Evolutionary conservation across 2,329 filamentous ascomycete genomes (phyloP), one percentile per base, ranked within the genome.

Genomic region (Fusarium metavorans): DNA sequence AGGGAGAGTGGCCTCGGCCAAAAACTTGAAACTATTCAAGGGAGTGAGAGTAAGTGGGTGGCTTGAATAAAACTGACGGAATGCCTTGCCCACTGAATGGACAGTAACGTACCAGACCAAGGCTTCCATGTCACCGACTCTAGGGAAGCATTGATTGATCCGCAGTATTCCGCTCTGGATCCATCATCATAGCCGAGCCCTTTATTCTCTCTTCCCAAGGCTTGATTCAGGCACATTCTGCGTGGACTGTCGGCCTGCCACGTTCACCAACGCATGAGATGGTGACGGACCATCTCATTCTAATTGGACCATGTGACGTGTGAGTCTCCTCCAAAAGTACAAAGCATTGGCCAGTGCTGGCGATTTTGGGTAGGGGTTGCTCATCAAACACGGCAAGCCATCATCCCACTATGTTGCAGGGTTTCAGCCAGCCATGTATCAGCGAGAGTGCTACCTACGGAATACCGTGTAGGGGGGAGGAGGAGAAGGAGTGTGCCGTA

Each of bases 241-340:
- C 35, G 64, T 59, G 64, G 67, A 61, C 37, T 64, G 56, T 63
- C 48, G 13, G 45, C 50, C 45, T 74, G 71, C 67, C 71, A 74
- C 67, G 67, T 48, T 27, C 54, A 18, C 23, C 50, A 61, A 41
- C 48, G 63, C 71, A 74, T 62, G 57, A 63, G 48, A 59, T 18
- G 34, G 56, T 68, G 64, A 74, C 63, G 58, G 56, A 65, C 59
- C 43, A 32, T 9, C 52, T 32, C 23, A 9, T 11, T 43, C 30
- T 63, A 10, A 72, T 59, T 66, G 64, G 71, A 18, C 6, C 7
- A 23, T 18, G 59, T 39, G 58, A 52, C 39, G 32, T 74, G n/a
- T 27, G 20, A 37, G 32, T 50, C 43, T n/a, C 30, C 41, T 67
- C 18, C 41, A 58, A 52, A 52, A 25, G n/a, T 35, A 48, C 56